Conservation (phyloP, 2,329 filamentous ascomycete species). For the Ophiocordyceps camponoti-saundersi region DNA sequence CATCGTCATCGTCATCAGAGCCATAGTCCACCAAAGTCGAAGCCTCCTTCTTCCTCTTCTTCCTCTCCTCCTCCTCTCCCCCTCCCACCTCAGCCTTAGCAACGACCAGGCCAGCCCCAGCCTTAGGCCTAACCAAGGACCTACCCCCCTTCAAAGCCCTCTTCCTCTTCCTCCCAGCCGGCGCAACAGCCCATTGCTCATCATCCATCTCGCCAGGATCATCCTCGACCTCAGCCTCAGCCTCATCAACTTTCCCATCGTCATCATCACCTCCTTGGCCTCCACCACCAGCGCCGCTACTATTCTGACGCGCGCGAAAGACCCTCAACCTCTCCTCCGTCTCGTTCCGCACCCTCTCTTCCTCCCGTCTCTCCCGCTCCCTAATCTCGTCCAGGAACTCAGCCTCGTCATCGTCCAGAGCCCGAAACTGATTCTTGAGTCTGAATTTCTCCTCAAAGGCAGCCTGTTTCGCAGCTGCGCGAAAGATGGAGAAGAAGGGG, state of each 20-base stretch:
- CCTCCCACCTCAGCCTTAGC: conserved; percentile 8
- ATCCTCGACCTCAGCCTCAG: background rate
- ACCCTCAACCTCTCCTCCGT: conserved; percentile 36
- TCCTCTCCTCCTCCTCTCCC: background rate
- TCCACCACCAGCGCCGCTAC: conserved; percentile 3
- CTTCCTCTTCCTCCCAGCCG: background rate
- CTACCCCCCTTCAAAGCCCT: conserved; percentile 5
- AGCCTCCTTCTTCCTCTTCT: conserved; percentile 7
- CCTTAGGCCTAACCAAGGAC: conserved; percentile 1
- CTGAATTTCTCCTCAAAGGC: conserved; percentile 60
- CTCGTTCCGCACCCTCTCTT: conserved; percentile 35
- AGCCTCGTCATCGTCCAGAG: conserved; percentile 63
- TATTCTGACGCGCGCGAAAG: conserved; percentile 24
- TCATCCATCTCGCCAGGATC: background rate
- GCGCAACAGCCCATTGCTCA: background rate
- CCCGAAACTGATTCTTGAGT: conserved; percentile 60
- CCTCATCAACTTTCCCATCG: background rate
- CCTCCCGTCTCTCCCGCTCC: conserved; percentile 30
- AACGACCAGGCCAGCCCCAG: background rate
- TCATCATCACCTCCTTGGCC: background rate
- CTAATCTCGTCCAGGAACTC: conserved; percentile 52
- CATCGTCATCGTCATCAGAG: conserved; percentile 30
- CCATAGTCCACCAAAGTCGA: conserved; percentile 36
- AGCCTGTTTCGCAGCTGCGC: conserved; percentile 58
- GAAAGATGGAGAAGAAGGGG: too few relatives aligned